Conservation (phyloP, 2,329 filamentous ascomycete species). For the Keithomyces neogunnii region DNA sequence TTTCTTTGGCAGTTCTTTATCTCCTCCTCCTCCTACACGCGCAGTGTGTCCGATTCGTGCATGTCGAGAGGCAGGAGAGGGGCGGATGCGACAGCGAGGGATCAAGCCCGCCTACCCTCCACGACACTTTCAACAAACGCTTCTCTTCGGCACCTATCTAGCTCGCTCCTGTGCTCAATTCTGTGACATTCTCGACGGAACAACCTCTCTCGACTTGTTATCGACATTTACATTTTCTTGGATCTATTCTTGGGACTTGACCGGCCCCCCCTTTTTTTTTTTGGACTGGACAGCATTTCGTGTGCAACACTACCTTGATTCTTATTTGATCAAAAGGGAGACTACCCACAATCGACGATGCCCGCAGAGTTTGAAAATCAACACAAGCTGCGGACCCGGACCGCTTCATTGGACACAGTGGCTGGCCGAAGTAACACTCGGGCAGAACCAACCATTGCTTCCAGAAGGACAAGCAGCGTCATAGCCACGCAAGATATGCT, state of each 20-base stretch:
- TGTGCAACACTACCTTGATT: constrained; percentile 11
- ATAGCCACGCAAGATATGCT: constrained; percentile 12
- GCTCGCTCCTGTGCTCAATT: constrained; percentile 7
- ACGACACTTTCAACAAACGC: constrained; percentile 4
- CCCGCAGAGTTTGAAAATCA: constrained; percentile 34
- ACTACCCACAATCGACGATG: constrained; percentile 20
- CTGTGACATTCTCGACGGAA: constrained; percentile 12
- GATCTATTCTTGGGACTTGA: constrained; percentile 15
- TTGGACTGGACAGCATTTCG: constrained; percentile 21
- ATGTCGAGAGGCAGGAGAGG: constrained; percentile 15
- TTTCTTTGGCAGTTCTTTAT: constrained; percentile 16
- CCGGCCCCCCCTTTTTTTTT: constrained; percentile 17
- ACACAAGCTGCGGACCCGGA: constrained; percentile 36
- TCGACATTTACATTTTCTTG: constrained; percentile 39
- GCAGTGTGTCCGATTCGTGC: not conserved
- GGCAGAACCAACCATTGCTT: constrained; percentile 3
- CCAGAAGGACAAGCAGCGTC: constrained; percentile 27
- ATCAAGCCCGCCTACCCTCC: constrained; percentile 1
- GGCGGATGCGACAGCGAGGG: constrained; percentile 13
- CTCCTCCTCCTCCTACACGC: not conserved
- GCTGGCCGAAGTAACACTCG: not conserved
- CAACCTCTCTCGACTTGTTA: constrained; percentile 28
- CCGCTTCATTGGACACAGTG: constrained; percentile 37
- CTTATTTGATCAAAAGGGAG: not conserved
- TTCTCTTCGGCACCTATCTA: constrained; percentile 4